Conservation (phyloP, 1,284 basidiomycete species). For the Veloboletus limbatus region DNA sequence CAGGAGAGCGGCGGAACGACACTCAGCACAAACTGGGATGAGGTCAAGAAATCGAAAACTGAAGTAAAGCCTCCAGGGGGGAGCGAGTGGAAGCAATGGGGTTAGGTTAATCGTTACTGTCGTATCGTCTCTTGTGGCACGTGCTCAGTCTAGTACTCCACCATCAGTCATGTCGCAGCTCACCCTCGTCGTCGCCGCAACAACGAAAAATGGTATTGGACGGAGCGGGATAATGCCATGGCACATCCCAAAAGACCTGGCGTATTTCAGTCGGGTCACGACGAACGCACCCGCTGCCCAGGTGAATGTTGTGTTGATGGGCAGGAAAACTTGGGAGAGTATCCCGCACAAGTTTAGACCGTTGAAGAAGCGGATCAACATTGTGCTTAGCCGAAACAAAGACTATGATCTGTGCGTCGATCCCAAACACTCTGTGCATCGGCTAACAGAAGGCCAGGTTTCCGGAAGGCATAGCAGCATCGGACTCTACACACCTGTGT, state of each 20-base stretch:
- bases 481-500: constrained; percentile 15
- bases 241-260: constrained; percentile 88
- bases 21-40: constrained; percentile 91
- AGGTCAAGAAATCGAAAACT: constrained; percentile 68
- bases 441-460: constrained; percentile 17
- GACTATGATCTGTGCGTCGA: constrained; percentile 63
- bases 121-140: no score
- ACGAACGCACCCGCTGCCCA: constrained; percentile 53
- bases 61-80: constrained; percentile 80
- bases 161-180: constrained; percentile 46
- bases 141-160: no score
- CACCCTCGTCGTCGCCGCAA: constrained; percentile 93
- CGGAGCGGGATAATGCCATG: constrained; percentile 78
- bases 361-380: constrained; percentile 73
- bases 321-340: constrained; percentile 96
- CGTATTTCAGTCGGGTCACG: constrained; percentile 87
- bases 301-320: constrained; percentile 91
- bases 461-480: constrained; percentile 3
- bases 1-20: constrained; percentile 89
- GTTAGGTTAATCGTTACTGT: no score
- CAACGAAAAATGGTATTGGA: constrained; percentile 87
- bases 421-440: not conserved
- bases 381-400: constrained; percentile 73
- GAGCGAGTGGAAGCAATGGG: constrained; percentile 79
- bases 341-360: constrained; percentile 91